These are phyloP conservation scores for Colletotrichum noveboracense DNA, from an alignment of 2,329 filamentous ascomycete genomes.

Conservation along the genomic window DNA sequence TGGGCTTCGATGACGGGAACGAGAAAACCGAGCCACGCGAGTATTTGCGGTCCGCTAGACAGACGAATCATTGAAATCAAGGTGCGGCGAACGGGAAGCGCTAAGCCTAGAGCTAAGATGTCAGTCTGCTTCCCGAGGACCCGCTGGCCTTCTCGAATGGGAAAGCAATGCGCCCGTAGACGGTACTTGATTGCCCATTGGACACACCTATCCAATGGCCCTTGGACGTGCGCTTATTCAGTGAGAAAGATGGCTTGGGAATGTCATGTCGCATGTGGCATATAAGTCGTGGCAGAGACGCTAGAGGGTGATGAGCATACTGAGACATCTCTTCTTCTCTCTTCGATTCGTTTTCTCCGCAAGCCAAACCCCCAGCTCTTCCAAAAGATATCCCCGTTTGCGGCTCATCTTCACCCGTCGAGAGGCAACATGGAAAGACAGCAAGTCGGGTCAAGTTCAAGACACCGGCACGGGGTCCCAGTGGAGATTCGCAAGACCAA, in stretches of 20 bases:
- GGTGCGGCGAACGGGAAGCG: slow-evolving; percentile 1
- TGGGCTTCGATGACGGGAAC: background rate
- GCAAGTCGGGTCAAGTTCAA: background rate
- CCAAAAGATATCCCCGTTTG: background rate
- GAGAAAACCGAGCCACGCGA: slow-evolving; percentile 5
- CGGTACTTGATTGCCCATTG: background rate
- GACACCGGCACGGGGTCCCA: background rate
- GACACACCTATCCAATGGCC: background rate
- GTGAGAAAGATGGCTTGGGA: background rate
- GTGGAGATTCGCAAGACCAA: background rate
- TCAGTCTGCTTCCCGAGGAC: slow-evolving; percentile 3
- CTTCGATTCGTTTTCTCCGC: background rate
- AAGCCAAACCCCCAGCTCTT: background rate
- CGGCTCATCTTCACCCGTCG: background rate
- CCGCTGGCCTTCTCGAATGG: slow-evolving; percentile 4
- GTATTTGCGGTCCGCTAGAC: background rate
- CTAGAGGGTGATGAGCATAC: background rate
- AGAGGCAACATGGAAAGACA: background rate
- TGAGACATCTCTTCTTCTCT: background rate
- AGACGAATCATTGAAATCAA: background rate
- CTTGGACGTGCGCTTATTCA: background rate
- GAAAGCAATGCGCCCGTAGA: slow-evolving; percentile 6
- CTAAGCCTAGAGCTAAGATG: slow-evolving; percentile 10
- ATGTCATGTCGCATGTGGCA: background rate
- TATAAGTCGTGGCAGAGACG: background rate